Conservation (phyloP, 345 rosid genomes). For the Balakata baccata region DNA sequence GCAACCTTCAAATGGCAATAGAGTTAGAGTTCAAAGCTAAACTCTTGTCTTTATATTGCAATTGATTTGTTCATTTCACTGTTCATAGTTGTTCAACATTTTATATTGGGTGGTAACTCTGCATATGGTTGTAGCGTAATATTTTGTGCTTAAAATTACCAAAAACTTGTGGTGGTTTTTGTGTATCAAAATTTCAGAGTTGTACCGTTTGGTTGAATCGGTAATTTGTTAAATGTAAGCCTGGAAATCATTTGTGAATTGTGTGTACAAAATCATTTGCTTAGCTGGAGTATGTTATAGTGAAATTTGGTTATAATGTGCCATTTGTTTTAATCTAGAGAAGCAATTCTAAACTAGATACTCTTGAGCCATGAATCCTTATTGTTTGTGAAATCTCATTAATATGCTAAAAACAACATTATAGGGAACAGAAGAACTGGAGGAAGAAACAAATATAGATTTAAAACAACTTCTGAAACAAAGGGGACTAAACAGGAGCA, state of each 20-base stretch:
- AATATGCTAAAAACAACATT: neutral
- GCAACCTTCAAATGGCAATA: neutral
- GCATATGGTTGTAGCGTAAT: neutral
- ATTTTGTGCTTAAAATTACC: neutral
- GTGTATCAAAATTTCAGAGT: neutral
- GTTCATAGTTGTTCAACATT: neutral
- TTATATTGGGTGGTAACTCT: neutral
- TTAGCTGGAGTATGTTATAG: neutral
- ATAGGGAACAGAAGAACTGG: no score
- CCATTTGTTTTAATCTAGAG: neutral
- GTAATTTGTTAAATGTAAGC: neutral
- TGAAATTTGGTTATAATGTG: neutral
- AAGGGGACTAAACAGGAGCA: no score
- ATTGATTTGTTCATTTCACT: neutral
- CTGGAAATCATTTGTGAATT: neutral
- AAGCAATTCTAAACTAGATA: neutral
- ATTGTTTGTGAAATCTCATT: neutral
- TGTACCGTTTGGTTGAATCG: neutral
- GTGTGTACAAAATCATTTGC: neutral
- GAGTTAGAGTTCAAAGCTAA: neutral
- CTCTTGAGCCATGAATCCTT: neutral
- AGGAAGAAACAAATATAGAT: no score
- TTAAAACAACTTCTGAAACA: no score
- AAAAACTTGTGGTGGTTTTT: neutral
- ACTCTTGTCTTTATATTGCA: neutral